A percentile compares a stretch with the other conserved stretches of the same genome.
These are phyloP conservation scores for Nannochloris sp. DNA, from an alignment of 139 green algal species.

Conservation along the genomic window DNA sequence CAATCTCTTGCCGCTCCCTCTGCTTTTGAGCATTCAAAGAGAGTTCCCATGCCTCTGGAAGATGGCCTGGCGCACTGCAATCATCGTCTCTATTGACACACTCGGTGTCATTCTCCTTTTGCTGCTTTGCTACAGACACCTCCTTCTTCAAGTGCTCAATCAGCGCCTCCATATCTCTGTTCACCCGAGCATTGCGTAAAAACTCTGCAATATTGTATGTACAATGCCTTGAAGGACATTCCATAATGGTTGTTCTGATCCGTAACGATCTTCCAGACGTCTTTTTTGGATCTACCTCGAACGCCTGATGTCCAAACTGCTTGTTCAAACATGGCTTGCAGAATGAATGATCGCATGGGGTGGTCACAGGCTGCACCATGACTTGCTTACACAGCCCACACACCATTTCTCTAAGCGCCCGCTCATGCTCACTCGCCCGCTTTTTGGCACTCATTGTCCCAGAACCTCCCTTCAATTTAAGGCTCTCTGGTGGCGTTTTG, in stretches of 20 bases:
- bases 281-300: slow-evolving; percentile 14
- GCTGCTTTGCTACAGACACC: slow-evolving; percentile 12
- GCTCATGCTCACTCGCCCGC: slow-evolving; percentile 53
- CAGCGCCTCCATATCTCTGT: slow-evolving; percentile 55
- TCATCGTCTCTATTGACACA: slow-evolving; percentile 21
- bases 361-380: slow-evolving; percentile 53
- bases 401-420: slow-evolving; percentile 62
- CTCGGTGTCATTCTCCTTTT: slow-evolving; percentile 19
- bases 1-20: background rate
- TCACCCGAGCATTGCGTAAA: slow-evolving; percentile 51
- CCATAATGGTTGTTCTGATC: slow-evolving; percentile 56
- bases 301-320: slow-evolving; percentile 39
- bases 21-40: slow-evolving; percentile 3
- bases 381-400: slow-evolving; percentile 65
- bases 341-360: slow-evolving; percentile 85
- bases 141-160: slow-evolving; percentile 51
- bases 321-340: slow-evolving; percentile 78
- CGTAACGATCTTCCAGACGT: slow-evolving; percentile 39
- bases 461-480: slow-evolving; percentile 17
- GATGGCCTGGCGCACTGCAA: slow-evolving; percentile 3
- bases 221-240: slow-evolving; percentile 39
- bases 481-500: slow-evolving; percentile 38
- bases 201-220: slow-evolving; percentile 72
- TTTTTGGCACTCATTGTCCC: slow-evolving; percentile 29
- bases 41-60: slow-evolving; percentile 5